Evolutionary conservation across 1,284 basidiomycete species (phyloP), one percentile per base, ranked within the genome.

Genomic region (Coniferiporia sulphurascens): DNA sequence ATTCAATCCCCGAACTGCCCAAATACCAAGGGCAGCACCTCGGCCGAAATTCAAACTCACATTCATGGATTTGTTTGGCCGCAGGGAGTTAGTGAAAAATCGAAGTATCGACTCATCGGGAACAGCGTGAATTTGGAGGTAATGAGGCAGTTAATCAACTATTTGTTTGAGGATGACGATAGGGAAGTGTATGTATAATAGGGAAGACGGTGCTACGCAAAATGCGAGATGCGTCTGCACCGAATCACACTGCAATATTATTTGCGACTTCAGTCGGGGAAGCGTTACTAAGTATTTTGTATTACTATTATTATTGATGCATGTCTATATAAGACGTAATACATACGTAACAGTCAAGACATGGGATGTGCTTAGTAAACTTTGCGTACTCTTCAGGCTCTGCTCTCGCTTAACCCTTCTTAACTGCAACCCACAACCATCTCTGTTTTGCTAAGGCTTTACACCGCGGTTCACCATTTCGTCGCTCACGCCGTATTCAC

Each of bases 41-140:
- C 44, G 6, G 19, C 38, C 32, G n/a, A 4, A 19, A 6, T 17
- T 48, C n/a, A 38, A 41, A 35, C 13, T 43, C 43, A 38, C 15
- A 12, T 60, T 67, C 8, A 48, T 61, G 51, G 54, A 7, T 87
- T 89, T 65, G 57, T 67, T 27, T 91, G 87, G 87, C 88, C 88
- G 3, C 65, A 69, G 10, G 68, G 68, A 3, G 70, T 88, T 7
- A 84, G 85, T 2, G 77, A 65, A 0, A 90, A 87, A 70, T 82
- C 84, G 8, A 83, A 83, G 66, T 91, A 91, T 65, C 79, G 82
- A 48, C 72, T 91, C 32, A 85, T 91, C 61, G 89, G 89, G 21
- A 91, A 91, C 68, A 90, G 88, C 61, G 83, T 91, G 5, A 91
- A 91, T 71, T 86, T 91, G 3, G 75, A 75, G 57, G 87, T 90